Conservation (phyloP, 495 filamentous ascomycete genomes). For the Talaromyces ruber region DNA sequence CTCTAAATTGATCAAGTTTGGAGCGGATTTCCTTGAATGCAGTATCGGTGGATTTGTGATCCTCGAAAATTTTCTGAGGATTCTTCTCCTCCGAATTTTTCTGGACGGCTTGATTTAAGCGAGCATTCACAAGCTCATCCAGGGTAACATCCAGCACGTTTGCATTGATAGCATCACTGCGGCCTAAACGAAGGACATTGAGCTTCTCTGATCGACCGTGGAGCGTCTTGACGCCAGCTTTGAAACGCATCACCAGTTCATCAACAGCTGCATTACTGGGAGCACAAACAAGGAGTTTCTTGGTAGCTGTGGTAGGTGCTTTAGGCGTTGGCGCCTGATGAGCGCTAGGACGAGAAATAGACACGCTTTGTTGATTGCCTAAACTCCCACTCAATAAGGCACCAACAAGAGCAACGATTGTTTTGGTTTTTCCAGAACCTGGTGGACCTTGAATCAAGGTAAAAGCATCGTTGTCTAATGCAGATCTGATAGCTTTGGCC, state of each 20-base stretch:
- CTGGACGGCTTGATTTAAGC: constrained; percentile 42
- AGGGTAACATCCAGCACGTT: constrained; percentile 88
- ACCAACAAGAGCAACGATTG: constrained; percentile 92
- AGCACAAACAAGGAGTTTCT: constrained; percentile 90
- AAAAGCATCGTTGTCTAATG: constrained; percentile 89
- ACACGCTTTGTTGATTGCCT: constrained; percentile 34
- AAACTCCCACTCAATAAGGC: constrained; percentile 65
- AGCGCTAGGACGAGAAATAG: constrained; percentile 40
- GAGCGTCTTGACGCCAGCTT: constrained; percentile 72
- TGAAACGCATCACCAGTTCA: constrained; percentile 89
- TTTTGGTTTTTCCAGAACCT: constrained; percentile 96
- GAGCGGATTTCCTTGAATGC: constrained; percentile 57
- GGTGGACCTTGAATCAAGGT: constrained; percentile 94
- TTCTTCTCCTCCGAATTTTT: constrained; percentile 42
- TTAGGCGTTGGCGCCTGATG: constrained; percentile 11
- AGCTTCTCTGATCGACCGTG: constrained; percentile 63
- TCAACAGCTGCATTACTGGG: constrained; percentile 97
- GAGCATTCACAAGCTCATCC: constrained; percentile 78
- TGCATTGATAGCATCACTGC: constrained; percentile 85
- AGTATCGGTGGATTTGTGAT: constrained; percentile 69
- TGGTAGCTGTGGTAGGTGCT: constrained; percentile 34
- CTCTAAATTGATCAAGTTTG: constrained; percentile 61
- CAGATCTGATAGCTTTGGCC: constrained; percentile 85
- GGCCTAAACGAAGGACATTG: constrained; percentile 82
- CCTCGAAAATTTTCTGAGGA: constrained; percentile 69